These are phyloP conservation scores for Citrus unshiu DNA, from an alignment of 345 rosid genomes.

Conservation along the genomic window DNA sequence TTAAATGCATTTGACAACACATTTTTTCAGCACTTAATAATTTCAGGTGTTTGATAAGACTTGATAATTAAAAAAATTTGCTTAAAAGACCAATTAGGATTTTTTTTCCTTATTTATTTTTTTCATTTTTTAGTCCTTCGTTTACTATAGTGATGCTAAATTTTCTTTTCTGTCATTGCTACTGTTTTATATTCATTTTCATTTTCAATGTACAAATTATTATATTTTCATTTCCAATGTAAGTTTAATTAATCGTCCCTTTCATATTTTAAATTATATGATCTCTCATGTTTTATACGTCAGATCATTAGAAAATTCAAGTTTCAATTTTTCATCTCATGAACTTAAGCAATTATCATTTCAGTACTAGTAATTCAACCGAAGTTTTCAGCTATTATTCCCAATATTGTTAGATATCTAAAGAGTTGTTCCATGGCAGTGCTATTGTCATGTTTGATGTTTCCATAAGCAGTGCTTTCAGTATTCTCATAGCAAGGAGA, in stretches of 20 bases:
- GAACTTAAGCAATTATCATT: neutral
- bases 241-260: neutral
- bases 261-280: neutral
- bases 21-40: neutral
- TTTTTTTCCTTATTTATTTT: neutral
- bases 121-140: neutral
- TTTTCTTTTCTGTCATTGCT: neutral
- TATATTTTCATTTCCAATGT: neutral
- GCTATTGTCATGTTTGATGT: neutral
- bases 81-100: neutral
- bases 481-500: neutral
- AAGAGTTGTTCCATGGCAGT: neutral
- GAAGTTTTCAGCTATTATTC: neutral
- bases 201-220: neutral
- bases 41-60: neutral
- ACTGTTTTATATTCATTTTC: neutral
- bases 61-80: neutral
- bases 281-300: neutral
- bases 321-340: neutral
- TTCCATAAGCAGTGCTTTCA: neutral
- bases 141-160: neutral
- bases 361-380: neutral
- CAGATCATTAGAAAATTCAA: neutral
- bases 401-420: neutral
- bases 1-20: neutral